Conservation (phyloP, 139 green algal genomes). For the Chlorella sorokiniana region DNA sequence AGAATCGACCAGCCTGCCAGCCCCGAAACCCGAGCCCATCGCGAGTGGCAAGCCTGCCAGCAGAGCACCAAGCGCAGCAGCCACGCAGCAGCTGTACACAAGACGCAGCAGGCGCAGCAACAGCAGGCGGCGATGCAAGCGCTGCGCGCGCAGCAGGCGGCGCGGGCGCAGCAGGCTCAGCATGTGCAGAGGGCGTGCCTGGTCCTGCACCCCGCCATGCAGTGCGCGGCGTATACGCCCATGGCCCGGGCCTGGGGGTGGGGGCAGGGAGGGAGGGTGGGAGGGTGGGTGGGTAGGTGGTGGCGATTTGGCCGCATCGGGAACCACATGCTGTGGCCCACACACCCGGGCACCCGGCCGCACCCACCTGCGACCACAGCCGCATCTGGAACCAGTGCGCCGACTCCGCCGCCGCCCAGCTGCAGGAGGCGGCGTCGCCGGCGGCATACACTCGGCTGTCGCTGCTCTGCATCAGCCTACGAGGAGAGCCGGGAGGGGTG, state of each 20-base stretch:
- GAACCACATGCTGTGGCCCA: neutral
- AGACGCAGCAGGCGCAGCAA: neutral
- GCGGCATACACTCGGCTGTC: slow-evolving; percentile 70
- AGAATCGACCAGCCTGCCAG: too few relatives aligned
- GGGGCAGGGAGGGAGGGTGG: neutral
- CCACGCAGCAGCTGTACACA: too few relatives aligned
- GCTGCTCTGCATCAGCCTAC: slow-evolving; percentile 50
- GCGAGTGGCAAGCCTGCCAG: too few relatives aligned
- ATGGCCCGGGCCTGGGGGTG: slow-evolving; percentile 68
- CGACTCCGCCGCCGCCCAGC: neutral
- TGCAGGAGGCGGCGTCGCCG: slow-evolving; percentile 69
- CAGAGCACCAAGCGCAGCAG: too few relatives aligned
- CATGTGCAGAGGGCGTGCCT: neutral
- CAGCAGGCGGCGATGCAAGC: too few relatives aligned
- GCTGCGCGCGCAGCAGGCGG: neutral
- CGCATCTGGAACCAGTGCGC: slow-evolving; percentile 88
- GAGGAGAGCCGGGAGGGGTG: neutral
- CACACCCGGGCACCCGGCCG: neutral
- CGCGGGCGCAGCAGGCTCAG: neutral
- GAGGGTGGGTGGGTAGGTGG: neutral
- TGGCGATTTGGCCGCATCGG: neutral
- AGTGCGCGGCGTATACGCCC: slow-evolving; percentile 71
- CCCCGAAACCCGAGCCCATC: too few relatives aligned
- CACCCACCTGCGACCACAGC: slow-evolving; percentile 69
- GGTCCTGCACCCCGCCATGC: slow-evolving; percentile 64